Conservation (phyloP, 345 rosid species). For the Bruguiera sexangula region DNA sequence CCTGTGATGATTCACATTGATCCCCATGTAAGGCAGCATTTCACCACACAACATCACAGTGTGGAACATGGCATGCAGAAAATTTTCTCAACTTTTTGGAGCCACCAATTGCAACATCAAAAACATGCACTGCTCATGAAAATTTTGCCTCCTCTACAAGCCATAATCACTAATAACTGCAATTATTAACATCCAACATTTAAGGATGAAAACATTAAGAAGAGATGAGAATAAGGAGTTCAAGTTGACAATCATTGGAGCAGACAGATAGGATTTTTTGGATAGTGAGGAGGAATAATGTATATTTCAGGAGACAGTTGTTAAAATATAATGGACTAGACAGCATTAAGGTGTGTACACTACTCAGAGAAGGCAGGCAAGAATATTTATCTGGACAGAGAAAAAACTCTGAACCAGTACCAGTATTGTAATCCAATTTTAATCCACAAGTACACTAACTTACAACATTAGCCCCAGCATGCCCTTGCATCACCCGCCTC, state of each 20-base stretch:
- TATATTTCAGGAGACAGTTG: background rate
- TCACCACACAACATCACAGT: background rate
- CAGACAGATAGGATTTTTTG: no score
- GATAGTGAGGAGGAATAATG: background rate
- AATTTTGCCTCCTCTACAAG: background rate
- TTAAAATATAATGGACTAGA: background rate
- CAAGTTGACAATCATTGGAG: no score
- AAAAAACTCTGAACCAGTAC: background rate
- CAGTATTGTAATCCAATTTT: background rate
- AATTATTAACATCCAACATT: no score
- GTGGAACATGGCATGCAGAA: background rate
- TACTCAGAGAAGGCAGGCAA: background rate
- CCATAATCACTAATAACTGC: background rate
- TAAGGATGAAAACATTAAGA: background rate
- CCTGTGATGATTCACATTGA: conserved; percentile 36
- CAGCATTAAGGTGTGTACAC: background rate
- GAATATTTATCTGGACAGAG: conserved; percentile 3
- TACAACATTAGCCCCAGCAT: conserved; percentile 97
- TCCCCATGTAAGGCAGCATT: background rate
- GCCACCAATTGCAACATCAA: conserved; percentile 2
- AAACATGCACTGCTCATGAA: background rate
- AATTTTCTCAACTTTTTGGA: background rate
- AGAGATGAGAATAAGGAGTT: conserved; percentile 6
- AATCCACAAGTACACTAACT: conserved; percentile 18
- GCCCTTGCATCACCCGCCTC: conserved; percentile 98